Evolutionary conservation across 2,329 filamentous ascomycete genomes (phyloP).

Genomic region (Aspergillus sp.): DNA sequence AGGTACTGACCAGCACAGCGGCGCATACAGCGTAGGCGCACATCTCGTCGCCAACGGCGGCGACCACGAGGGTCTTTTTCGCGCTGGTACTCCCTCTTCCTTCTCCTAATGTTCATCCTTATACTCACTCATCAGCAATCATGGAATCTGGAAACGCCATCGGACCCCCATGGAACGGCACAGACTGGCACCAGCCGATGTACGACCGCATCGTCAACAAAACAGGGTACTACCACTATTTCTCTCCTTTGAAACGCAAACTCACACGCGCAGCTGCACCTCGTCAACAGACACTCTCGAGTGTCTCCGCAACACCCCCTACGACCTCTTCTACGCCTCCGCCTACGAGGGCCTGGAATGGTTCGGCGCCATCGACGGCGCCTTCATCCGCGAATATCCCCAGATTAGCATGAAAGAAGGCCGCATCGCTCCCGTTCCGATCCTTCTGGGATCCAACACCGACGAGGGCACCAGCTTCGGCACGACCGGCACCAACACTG

Average conservation of each 20-base stretch:
- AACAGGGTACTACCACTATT: conserved; percentile 16
- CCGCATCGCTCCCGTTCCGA: conserved; percentile 60
- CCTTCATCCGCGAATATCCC: conserved; percentile 54
- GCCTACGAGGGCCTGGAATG: conserved; percentile 28
- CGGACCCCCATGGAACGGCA: conserved; percentile 31
- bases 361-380: conserved; percentile 52
- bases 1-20: conserved; percentile 12
- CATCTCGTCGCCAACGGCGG: conserved; percentile 29
- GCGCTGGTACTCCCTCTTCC: conserved; percentile 22
- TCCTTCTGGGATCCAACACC: conserved; percentile 62
- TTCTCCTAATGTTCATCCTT: neutral
- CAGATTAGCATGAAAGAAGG: conserved; percentile 55
- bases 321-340: conserved; percentile 19
- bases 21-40: conserved; percentile 30
- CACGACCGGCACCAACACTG: conserved; percentile 51
- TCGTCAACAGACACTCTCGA: conserved; percentile 23
- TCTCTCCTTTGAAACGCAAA: neutral
- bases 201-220: conserved; percentile 27
- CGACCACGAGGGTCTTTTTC: conserved; percentile 29
- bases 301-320: conserved; percentile 28
- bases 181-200: conserved; percentile 33
- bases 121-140: conserved; percentile 19
- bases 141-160: conserved; percentile 32
- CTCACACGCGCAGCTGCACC: conserved; percentile 18
- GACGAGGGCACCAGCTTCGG: conserved; percentile 63